Evolutionary conservation across 768 basidiomycete genomes (phyloP).

Genomic region (Russula foetens): DNA sequence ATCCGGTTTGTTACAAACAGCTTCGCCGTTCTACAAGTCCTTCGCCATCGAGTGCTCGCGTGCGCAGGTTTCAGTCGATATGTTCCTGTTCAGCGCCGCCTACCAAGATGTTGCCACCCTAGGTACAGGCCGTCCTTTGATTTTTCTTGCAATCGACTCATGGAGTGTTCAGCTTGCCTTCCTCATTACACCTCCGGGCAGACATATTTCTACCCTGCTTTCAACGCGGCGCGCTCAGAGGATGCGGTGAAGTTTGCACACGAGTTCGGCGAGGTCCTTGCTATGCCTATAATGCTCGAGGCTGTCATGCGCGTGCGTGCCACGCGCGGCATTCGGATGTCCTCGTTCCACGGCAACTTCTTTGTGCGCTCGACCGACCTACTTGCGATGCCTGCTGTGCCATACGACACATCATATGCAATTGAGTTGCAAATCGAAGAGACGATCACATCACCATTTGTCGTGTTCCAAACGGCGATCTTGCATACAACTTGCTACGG

Average conservation of each 20-base stretch:
- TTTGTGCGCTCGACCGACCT: conserved; percentile 51
- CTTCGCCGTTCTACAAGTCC: conserved; percentile 93
- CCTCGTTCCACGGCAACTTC: conserved; percentile 56
- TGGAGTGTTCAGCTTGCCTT: conserved; percentile 53
- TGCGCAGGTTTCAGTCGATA: conserved; percentile 94
- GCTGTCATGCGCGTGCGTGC: conserved; percentile 97
- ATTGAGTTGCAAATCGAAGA: conserved; percentile 52
- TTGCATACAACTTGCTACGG: conserved; percentile 47
- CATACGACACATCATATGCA: conserved; percentile 47
- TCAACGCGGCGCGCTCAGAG: conserved; percentile 89
- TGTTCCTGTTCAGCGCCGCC: conserved; percentile 93
- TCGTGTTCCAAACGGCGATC: conserved; percentile 47
- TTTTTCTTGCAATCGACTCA: not conserved
- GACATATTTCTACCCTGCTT: conserved; percentile 97
- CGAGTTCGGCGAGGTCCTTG: conserved; percentile 89
- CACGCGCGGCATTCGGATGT: conserved; percentile 50
- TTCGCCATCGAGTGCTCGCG: conserved; percentile 98
- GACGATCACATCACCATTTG: conserved; percentile 38
- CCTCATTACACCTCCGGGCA: conserved; percentile 98
- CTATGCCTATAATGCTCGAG: conserved; percentile 92
- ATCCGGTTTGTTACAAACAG: conserved; percentile 87
- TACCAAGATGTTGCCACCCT: conserved; percentile 96
- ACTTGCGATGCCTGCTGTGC: conserved; percentile 47
- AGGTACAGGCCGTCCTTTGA: conserved; percentile 37
- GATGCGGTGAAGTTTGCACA: conserved; percentile 98